These are phyloP conservation scores for Annulohypoxylon maeteangense DNA, from an alignment of 495 filamentous ascomycete species.

Conservation along the genomic window DNA sequence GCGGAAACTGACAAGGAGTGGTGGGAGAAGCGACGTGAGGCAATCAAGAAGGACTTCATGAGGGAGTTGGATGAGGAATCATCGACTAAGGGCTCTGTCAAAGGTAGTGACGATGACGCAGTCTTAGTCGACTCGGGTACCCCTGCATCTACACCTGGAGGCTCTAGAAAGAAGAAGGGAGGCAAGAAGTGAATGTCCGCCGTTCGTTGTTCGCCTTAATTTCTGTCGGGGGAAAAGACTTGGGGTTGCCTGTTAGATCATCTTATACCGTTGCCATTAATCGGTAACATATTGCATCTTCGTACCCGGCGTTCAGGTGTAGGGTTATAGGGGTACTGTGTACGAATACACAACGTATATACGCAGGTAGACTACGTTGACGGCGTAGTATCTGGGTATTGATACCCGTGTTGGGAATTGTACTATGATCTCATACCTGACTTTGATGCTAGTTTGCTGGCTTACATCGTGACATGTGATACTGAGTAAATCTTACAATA, in stretches of 20 bases:
- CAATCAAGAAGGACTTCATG: constrained; percentile 81
- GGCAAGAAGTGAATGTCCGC: constrained; percentile 71
- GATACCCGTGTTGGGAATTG: constrained; percentile 4
- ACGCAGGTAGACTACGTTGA: constrained; percentile 20
- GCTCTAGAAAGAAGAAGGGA: constrained; percentile 79
- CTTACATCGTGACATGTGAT: neutral
- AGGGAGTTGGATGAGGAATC: constrained; percentile 78
- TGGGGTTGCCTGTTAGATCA: constrained; percentile 2
- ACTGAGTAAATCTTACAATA: neutral
- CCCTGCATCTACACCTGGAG: constrained; percentile 60
- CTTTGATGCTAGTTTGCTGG: neutral
- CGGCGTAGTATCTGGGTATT: constrained; percentile 13
- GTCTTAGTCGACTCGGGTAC: constrained; percentile 82
- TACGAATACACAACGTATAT: constrained; percentile 18
- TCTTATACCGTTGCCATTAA: constrained; percentile 16
- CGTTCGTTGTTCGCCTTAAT: neutral
- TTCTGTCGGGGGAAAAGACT: neutral
- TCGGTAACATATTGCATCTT: constrained; percentile 32
- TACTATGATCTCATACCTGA: constrained; percentile 1
- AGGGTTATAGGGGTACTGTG: constrained; percentile 27
- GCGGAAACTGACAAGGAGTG: constrained; percentile 78
- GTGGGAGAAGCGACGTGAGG: constrained; percentile 85
- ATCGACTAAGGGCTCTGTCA: constrained; percentile 42
- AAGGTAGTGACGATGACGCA: constrained; percentile 81
- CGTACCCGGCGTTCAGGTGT: constrained; percentile 40